Evolutionary conservation across 192 early-diverging fungal genomes (phyloP), one percentile per base, ranked within the genome.

Genomic region (Diversispora eburnea): DNA sequence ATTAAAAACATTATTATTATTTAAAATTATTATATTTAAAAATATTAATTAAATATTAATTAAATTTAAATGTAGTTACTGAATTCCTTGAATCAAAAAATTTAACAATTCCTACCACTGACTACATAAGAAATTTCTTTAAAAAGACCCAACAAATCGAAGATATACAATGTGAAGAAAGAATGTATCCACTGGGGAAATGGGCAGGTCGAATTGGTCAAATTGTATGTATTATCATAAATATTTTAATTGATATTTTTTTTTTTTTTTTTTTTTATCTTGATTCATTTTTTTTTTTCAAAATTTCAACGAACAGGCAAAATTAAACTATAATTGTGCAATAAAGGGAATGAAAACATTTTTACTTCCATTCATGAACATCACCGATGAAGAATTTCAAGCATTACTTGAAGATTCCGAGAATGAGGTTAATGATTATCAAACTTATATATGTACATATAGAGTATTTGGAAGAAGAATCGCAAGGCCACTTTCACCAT

Each of bases 161-260:
- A n/a, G 52, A 70, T 57, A 43, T 70, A 17, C 1, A 41, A 9
- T 41, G 33, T 54, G 45, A 56, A 41, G 67, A 70, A 57, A 54
- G 20, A 43, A 22, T 3, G 15, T 43, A 22, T 45, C 67, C 67
- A 19, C 8, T 70, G 8, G 67, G 67, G 1, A 70, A 57, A 54
- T 70, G 67, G 67, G 17, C 7, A 2, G 67, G 67, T 4, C 19
- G 20, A 70, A 19, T 41, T 8, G 67, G 67, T 20, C 46, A 70
- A 46, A 0, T 70, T 8, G 67, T 70, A 70, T 56, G 67, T 70
- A 42, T 43, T 61, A 13, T 42, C 15, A 33, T 61, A 41, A 15
- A 3, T 15, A 3, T 13, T 52, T 42, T 41, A 9, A 41, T 8
- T 61, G 5, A 41, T 15, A 41, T 3, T 42, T 39, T 42, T 12